Evolutionary conservation across 129 eudicot genomes (phyloP).

Genomic region (Centaurea solstitialis): DNA sequence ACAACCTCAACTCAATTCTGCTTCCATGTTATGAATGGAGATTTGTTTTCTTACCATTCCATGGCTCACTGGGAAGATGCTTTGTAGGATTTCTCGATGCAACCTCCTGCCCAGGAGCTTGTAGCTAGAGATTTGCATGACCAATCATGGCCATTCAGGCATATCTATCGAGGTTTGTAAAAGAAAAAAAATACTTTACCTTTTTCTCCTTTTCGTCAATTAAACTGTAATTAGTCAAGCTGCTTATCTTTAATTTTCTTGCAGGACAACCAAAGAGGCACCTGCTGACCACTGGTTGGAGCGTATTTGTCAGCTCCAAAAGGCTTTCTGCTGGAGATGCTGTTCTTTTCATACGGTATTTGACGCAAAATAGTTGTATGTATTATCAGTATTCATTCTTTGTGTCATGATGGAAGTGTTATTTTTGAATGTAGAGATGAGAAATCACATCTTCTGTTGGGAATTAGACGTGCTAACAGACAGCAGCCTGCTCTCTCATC

Average conservation of each 20-base stretch:
- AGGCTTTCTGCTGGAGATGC: constrained; percentile 87
- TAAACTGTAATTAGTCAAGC: background rate
- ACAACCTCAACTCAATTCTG: background rate
- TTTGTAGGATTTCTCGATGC: constrained; percentile 84
- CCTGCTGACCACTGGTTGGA: constrained; percentile 94
- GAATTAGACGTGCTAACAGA: constrained; percentile 79
- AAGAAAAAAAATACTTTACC: background rate
- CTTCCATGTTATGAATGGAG: background rate
- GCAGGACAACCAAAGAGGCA: constrained; percentile 97
- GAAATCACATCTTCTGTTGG: constrained; percentile 84
- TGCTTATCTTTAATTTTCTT: constrained; percentile 26
- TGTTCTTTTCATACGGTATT: constrained; percentile 80
- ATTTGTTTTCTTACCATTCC: background rate
- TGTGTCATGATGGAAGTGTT: constrained; percentile 5
- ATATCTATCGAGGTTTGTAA: constrained; percentile 77
- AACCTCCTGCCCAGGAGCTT: constrained; percentile 94
- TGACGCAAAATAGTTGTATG: background rate
- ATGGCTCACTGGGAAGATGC: constrained; percentile 33
- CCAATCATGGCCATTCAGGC: constrained; percentile 93
- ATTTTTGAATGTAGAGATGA: constrained; percentile 65
- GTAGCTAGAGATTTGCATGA: constrained; percentile 90
- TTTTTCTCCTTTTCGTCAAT: background rate
- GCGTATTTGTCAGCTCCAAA: constrained; percentile 85
- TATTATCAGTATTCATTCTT: background rate
- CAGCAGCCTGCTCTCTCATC: constrained; percentile 93